A percentile compares a stretch with the other conserved stretches of the same genome.
Evolutionary conservation across 441 rosid genomes (phyloP).

Genomic region (Brassica balearica): DNA sequence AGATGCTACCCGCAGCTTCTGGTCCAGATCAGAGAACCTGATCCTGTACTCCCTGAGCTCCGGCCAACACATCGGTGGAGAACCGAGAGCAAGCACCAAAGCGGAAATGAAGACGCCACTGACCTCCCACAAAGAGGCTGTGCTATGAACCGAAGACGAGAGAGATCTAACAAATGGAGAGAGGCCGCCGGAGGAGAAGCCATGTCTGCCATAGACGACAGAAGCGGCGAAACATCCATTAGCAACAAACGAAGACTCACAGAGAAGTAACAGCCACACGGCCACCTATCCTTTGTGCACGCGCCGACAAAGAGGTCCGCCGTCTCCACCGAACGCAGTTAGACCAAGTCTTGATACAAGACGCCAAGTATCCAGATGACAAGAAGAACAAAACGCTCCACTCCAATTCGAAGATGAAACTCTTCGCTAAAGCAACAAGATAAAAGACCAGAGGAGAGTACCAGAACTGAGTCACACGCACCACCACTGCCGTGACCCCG

Average conservation of each 20-base stretch:
- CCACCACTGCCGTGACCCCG: too few relatives aligned
- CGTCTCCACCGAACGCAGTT: too few relatives aligned
- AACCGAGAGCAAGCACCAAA: neutral
- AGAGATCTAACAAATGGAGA: neutral
- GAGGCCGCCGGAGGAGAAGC: neutral
- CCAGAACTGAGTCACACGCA: too few relatives aligned
- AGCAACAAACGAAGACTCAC: neutral
- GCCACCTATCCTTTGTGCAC: neutral
- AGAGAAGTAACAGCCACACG: neutral
- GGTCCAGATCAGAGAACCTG: neutral
- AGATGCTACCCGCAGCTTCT: neutral
- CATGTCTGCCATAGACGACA: neutral
- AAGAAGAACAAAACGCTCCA: too few relatives aligned
- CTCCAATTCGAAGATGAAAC: too few relatives aligned
- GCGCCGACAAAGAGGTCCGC: too few relatives aligned
- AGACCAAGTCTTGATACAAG: too few relatives aligned
- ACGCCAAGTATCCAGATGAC: too few relatives aligned
- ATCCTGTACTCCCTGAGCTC: neutral
- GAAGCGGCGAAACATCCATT: neutral
- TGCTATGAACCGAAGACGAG: neutral
- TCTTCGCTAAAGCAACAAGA: too few relatives aligned
- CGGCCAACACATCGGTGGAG: neutral
- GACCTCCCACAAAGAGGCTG: neutral
- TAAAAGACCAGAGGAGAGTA: too few relatives aligned
- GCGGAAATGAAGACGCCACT: neutral